Evolutionary conservation across 352 stramenopile species (phyloP), one percentile per base, ranked within the genome.

Genomic region (Phytophthora nicotianae): DNA sequence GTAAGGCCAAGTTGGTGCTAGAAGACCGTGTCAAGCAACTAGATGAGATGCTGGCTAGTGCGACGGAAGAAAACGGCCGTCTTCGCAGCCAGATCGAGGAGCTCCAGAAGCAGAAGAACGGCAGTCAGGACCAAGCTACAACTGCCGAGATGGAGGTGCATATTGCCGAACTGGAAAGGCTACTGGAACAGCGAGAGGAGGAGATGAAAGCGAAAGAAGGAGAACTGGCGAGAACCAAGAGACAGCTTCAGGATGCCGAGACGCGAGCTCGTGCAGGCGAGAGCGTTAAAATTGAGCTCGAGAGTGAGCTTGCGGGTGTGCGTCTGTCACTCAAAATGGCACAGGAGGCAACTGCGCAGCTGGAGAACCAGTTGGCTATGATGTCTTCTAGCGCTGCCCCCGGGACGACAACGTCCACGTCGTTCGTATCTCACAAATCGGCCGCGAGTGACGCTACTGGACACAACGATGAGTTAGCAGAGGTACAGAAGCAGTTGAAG

Each of bases 401-500:
- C 23, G 49, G 38, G 9, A 49, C 23, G 5, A 65, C 64, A 2
- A 51, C 59, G n/a, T 71, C 63, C 10, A 65, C 64, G 21, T 74
- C 62, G 11, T 66, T 75, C 21, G 68, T 77, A 8, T 59, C 65
- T 6, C 62, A 65, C 35, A 56, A 68, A 37, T 70, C 56, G 20
- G 20, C 40, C 4, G 29, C 63, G 11, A 73, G 63, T 20, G 63
- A 73, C 10, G 32, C 50, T 20, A 56, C 52, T n/a, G 55, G 23
- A 11, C 63, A 83, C 35, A 70, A 38, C 37, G 70, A 83, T 2
- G 80, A 90, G 26, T 37, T 90, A 38, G 64, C 67, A 0, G 84
- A 93, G 21, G 61, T 90, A 10, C 74, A 69, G 14, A 93, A 93
- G 71, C 80, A 91, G 58, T 63, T 93, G 4, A 93, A 93, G 54